Conservation (phyloP, 2,329 filamentous ascomycete genomes). For the Colletotrichum karsti region DNA sequence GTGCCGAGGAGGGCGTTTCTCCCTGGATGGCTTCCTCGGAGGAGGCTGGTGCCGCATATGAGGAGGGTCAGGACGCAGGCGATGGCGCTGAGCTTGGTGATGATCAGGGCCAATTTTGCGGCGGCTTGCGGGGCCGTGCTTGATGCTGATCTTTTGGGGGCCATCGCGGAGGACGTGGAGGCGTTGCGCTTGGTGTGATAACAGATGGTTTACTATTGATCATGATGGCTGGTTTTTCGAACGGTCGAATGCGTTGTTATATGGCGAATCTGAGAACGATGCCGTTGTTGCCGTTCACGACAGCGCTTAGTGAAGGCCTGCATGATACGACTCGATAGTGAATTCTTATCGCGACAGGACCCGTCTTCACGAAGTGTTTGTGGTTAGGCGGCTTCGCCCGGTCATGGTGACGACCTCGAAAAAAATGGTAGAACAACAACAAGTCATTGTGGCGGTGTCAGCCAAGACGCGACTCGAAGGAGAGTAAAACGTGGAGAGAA, state of each 20-base stretch:
- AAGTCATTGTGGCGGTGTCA: slow-evolving; percentile 2
- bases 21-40: neutral
- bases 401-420: no score
- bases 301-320: slow-evolving; percentile 2
- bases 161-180: neutral
- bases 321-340: neutral
- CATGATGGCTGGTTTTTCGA: neutral
- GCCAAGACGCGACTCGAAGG: neutral
- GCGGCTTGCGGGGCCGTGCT: slow-evolving; percentile 9
- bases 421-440: no score
- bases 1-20: neutral
- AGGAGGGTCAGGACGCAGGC: neutral
- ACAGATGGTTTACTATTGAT: neutral
- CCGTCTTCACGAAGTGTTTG: neutral
- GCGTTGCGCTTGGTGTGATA: neutral
- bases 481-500: neutral
- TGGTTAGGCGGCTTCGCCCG: neutral
- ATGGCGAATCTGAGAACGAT: no score
- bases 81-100: neutral
- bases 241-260: no score
- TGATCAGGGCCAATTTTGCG: neutral
- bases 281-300: no score
- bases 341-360: neutral
- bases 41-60: neutral
- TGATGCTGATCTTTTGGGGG: neutral